Conservation (phyloP, 768 basidiomycete species). For the Suillus lakei region DNA sequence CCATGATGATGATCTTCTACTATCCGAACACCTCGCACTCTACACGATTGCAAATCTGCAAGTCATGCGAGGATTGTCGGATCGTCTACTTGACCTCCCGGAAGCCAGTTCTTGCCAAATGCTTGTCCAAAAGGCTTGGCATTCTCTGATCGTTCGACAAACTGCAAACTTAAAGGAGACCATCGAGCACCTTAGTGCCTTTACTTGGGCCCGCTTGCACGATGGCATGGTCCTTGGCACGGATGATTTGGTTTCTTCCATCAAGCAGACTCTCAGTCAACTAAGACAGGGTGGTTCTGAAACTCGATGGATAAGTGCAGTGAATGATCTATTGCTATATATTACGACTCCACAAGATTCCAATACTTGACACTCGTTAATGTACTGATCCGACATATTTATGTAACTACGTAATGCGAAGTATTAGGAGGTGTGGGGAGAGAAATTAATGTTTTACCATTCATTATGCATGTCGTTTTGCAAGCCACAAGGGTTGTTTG, state of each 20-base stretch:
- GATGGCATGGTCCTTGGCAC: not conserved
- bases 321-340: not conserved
- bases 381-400: not conserved
- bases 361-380: not conserved
- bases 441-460: not conserved
- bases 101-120: not conserved
- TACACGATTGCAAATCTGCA: constrained; percentile 7
- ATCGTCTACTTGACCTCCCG: not conserved
- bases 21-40: constrained; percentile 9
- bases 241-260: not conserved
- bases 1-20: not conserved
- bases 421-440: not conserved
- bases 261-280: not conserved
- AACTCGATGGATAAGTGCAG: not conserved
- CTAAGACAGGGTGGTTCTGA: not conserved
- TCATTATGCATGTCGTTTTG: too few relatives aligned
- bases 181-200: not conserved
- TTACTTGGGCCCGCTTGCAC: not conserved
- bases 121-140: not conserved
- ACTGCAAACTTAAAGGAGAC: not conserved
- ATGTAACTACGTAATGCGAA: not conserved
- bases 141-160: not conserved
- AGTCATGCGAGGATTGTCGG: not conserved
- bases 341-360: not conserved
- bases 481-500: too few relatives aligned